phyloP scores from a whole-genome alignment of 176 grass and related monocot species.

The Pontederia crassipes region DNA sequence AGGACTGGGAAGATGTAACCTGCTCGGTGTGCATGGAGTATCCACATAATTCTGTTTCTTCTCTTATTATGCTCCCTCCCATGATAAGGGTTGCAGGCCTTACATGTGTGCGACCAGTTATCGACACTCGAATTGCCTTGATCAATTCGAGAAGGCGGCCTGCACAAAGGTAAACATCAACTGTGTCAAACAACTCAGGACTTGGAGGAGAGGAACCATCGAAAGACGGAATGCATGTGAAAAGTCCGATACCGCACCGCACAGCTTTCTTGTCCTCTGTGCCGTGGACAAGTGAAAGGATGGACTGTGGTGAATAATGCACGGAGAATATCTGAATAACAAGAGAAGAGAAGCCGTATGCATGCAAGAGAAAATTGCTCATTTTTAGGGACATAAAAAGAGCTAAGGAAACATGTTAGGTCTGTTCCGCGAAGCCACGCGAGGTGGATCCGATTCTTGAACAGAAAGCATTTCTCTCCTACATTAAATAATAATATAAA shows the following conservation, averaged over 20 bases:
- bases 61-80: constrained; percentile 92
- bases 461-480: too few relatives aligned
- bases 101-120: constrained; percentile 95
- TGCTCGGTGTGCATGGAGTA: constrained; percentile 97
- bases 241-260: constrained; percentile 40
- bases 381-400: constrained; percentile 77
- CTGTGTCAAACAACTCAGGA: constrained; percentile 17
- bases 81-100: constrained; percentile 90
- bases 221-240: constrained; percentile 22
- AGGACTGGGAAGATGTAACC: constrained; percentile 94
- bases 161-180: constrained; percentile 56
- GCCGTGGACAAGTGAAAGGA: constrained; percentile 88
- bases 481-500: too few relatives aligned
- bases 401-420: constrained; percentile 81
- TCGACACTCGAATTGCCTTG: constrained; percentile 83
- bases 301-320: constrained; percentile 93
- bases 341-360: constrained; percentile 75
- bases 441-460: constrained; percentile 71
- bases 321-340: constrained; percentile 64
- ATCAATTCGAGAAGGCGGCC: constrained; percentile 93
- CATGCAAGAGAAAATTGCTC: constrained; percentile 85
- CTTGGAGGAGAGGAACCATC: constrained; percentile 20
- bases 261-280: constrained; percentile 77
- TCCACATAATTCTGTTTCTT: constrained; percentile 86
- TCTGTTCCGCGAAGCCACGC: constrained; percentile 52